Base-by-base conservation (phyloP, 106 monocot species). In the Posidonia australis region DNA sequence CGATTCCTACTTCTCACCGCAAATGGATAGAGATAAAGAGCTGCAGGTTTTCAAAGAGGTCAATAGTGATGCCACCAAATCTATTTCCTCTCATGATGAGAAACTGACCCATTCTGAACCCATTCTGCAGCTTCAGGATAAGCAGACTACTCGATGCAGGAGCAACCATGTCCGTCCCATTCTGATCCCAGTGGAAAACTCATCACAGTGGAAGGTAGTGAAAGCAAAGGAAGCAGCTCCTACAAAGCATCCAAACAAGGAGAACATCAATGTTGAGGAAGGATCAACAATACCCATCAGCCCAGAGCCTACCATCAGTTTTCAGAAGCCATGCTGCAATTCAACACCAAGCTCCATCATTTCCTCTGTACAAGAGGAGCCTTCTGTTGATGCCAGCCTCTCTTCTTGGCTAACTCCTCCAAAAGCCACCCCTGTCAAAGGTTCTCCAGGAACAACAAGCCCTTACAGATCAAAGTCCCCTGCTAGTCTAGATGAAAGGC, bases 331-430 rank as follows among this genome's bases (percentile, higher is more conserved):
- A 24, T 16, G 19, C 60, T 42, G n/a, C 62, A 3, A 29, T 16
- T 42, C 10, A 65, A 67, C 30, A 49, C 44, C 20, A 77, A 68
- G 64, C 52, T 49, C 36, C 36, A 64, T 21, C 18, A 17, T 5
- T 6, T 9, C 44, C 6, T 21, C 62, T 17, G 22, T 24, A 61
- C 3, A 28, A 1, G 36, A 30, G 13, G 24, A 32, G 19, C 51
- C 80, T 7, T 78, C 87, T 5, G 87, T 92, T 13, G 88, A 92
- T 42, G 65, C 92, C 0, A 92, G 92, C 71, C 92, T 92, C 63
- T 92, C 92, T 9, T 85, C 61, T 30, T 92, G 92, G 92, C 62
- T 92, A 59, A 66, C 68, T 1, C 68, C 82, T 0, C 56, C 81
- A 0, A 77, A 70, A 6, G 65, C n/a, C 28, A 71, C 77, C 5